Conservation (phyloP, 78 protist species). For the Chrysochromulina parva region DNA sequence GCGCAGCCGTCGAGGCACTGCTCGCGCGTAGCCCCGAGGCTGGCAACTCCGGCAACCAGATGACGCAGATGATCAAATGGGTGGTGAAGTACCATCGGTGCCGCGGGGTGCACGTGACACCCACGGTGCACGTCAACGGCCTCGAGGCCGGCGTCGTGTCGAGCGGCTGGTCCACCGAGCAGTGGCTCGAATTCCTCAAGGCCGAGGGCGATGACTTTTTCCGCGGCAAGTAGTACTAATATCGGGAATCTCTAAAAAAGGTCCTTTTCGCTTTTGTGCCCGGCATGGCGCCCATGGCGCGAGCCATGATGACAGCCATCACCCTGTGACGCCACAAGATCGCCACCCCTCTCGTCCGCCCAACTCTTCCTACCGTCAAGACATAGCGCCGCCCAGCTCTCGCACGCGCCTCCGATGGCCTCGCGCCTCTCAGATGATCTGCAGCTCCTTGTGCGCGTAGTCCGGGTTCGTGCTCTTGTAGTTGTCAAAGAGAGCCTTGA, state of each 20-base stretch:
- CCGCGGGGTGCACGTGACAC: constrained; percentile 44
- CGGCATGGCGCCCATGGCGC: too few species aligned
- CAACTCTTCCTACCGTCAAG: too few species aligned
- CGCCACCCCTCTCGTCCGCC: too few species aligned
- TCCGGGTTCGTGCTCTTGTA: neutral
- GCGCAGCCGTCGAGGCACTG: neutral
- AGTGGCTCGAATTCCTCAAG: neutral
- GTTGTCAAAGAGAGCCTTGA: neutral
- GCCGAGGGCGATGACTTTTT: neutral
- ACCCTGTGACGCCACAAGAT: too few species aligned
- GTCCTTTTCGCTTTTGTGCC: too few species aligned
- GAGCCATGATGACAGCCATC: too few species aligned
- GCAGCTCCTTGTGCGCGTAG: neutral
- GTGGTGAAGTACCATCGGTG: constrained; percentile 12
- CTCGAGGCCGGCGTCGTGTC: constrained; percentile 9
- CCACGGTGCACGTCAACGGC: constrained; percentile 39
- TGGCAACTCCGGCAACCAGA: neutral
- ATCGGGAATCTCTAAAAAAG: too few species aligned
- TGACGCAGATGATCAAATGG: constrained; percentile 22
- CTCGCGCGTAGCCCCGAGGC: neutral
- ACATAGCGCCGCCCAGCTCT: too few species aligned
- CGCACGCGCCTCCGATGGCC: too few species aligned
- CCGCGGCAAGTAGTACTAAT: neutral
- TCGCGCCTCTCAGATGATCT: neutral
- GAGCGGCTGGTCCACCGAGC: neutral